Evolutionary conservation across 2,329 filamentous ascomycete genomes (phyloP).

Genomic region (Hymenoscyphus linearis): DNA sequence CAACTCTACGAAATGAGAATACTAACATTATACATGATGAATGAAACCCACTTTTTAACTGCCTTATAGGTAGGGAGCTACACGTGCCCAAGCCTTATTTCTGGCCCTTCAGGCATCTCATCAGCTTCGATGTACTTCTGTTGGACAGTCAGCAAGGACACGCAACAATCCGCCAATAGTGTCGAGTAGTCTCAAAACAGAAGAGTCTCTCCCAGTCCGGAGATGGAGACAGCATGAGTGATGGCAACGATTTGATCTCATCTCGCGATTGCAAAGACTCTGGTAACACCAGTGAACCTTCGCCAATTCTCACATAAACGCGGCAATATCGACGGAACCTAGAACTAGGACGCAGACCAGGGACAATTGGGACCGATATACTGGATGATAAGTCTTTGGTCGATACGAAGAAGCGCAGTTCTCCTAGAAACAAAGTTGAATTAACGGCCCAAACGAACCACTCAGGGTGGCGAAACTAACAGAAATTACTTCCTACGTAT

Average conservation of each 20-base stretch:
- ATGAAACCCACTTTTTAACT: background rate
- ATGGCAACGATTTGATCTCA: background rate
- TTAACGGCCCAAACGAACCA: too few relatives aligned
- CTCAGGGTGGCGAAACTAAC: too few relatives aligned
- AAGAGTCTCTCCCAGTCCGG: background rate
- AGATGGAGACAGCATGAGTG: background rate
- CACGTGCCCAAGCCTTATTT: background rate
- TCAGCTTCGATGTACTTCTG: background rate
- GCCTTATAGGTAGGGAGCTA: background rate
- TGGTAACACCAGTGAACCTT: background rate
- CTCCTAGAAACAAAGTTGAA: too few relatives aligned
- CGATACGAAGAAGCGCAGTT: too few relatives aligned
- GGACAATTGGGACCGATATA: background rate
- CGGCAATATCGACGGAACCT: background rate
- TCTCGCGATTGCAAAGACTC: background rate
- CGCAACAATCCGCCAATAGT: too few relatives aligned
- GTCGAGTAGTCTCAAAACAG: background rate
- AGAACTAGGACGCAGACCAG: background rate
- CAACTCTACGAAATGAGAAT: background rate
- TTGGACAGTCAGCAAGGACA: background rate
- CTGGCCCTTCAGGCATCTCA: background rate
- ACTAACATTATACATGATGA: background rate
- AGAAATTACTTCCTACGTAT: too few relatives aligned
- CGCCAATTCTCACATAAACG: background rate
- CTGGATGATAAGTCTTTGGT: background rate